Evolutionary conservation across 2,329 filamentous ascomycete species (phyloP).

Genomic region (Ampelomyces quisqualis): DNA sequence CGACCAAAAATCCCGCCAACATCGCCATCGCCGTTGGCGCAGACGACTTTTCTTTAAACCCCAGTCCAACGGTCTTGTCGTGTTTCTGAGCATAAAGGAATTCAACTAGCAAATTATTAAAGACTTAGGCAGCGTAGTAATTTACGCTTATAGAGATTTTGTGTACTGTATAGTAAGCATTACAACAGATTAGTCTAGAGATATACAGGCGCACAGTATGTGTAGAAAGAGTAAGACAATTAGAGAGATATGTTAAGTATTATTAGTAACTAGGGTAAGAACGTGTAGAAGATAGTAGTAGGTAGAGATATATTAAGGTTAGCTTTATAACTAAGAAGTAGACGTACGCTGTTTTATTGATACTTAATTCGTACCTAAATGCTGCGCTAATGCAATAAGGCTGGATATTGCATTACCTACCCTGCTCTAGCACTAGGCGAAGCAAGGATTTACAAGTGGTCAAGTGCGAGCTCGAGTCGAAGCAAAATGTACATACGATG

Average conservation of each 20-base stretch:
- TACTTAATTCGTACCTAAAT: no score
- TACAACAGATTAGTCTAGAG: constrained; percentile 29
- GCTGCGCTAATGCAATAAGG: no score
- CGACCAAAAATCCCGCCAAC: constrained; percentile 24
- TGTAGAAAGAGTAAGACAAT: constrained; percentile 34
- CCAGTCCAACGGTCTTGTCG: constrained; percentile 25
- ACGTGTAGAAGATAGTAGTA: constrained; percentile 24
- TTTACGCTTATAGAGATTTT: constrained; percentile 21
- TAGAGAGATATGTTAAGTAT: constrained; percentile 8
- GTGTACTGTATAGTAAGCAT: constrained; percentile 32
- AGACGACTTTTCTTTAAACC: constrained; percentile 35
- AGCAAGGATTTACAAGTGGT: no score
- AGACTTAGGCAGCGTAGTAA: constrained; percentile 11
- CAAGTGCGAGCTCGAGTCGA: no score
- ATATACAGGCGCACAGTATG: constrained; percentile 27
- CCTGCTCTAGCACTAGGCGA: no score
- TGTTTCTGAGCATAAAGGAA: constrained; percentile 26
- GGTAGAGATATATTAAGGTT: constrained; percentile 25
- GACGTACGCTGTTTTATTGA: no score
- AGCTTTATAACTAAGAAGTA: constrained; percentile 23
- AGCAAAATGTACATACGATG: no score
- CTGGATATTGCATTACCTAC: no score
- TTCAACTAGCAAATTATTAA: constrained; percentile 29
- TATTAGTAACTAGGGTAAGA: constrained; percentile 25
- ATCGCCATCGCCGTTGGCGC: constrained; percentile 27